Evolutionary conservation across 2,329 filamentous ascomycete species (phyloP).

Genomic region (Aspergillus carbonarius): DNA sequence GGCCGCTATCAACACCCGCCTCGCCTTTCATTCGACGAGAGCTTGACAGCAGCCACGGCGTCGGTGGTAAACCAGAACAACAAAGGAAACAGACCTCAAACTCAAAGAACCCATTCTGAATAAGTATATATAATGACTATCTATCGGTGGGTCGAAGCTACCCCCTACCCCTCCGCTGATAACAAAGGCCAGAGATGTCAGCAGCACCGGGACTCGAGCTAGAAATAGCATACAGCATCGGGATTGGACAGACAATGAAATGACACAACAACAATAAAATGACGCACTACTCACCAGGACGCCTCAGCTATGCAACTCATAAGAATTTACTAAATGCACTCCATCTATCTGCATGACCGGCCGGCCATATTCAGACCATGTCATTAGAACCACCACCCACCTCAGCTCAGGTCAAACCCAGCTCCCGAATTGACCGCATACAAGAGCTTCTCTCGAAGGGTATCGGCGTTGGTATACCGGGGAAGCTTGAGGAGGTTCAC

Average conservation of each 20-base stretch:
- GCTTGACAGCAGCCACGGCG: background rate
- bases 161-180: background rate
- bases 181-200: background rate
- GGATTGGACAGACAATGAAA: background rate
- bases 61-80: background rate
- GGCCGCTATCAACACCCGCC: too few relatives aligned
- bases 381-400: background rate
- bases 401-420: slow-evolving; percentile 73
- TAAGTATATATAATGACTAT: background rate
- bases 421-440: slow-evolving; percentile 89
- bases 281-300: slow-evolving; percentile 16
- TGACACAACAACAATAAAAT: slow-evolving; percentile 1
- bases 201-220: background rate
- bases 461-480: slow-evolving; percentile 66
- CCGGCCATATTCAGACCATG: background rate
- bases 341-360: background rate
- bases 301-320: slow-evolving; percentile 32
- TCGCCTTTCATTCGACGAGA: background rate
- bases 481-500: slow-evolving; percentile 94
- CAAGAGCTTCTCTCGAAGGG: slow-evolving; percentile 74
- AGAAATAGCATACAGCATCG: background rate
- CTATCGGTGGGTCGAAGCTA: background rate
- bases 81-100: background rate
- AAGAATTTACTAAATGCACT: background rate
- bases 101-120: background rate